Base-by-base conservation (phyloP, 441 rosid species). In the Adansonia grandidieri region DNA sequence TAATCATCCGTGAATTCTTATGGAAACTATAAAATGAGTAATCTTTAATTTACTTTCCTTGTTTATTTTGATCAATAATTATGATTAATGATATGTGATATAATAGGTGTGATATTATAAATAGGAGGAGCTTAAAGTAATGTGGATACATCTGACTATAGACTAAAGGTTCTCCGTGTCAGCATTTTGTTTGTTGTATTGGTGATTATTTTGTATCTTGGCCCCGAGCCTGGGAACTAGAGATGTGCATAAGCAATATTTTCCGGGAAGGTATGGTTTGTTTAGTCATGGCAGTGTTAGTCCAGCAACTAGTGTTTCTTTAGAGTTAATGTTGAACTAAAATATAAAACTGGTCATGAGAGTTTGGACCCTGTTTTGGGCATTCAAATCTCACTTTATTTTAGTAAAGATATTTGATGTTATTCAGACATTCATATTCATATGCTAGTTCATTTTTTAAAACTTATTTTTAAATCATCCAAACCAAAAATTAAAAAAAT, bases 201-300 rank as follows among this genome's bases (percentile, higher is more conserved):
- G 20, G 68, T 63, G 68, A 32, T 63, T 63, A 63, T 14, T 61
- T 63, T 63, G 68, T 19, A 63, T 63, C 6, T 17, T 32, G 32
- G 68, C 14, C 68, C 44, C 44, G 32, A 28, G 8, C 44, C 9
- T 11, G 45, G 45, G 32, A 24, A 63, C 19, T 32, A 44, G 68
- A 61, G 68, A 5, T 63, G 32, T 63, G 10, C 68, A 28, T 9
- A 15, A 63, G 9, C 45, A 32, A 63, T 32, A 63, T 62, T 62
- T 32, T 60, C 65, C 1, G 65, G 65, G 40, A 60, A 5, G n/a
- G 60, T 54, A 54, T 6, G 20, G n/a, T 15, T 54, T 54, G 60
- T 2, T 54, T n/a, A 19, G 20, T 5, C 56, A 5, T 15, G 20
- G 20, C 2, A 6, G 6, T 28, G 17, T 63, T 32, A 13, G 19